Evolutionary conservation across 441 rosid genomes (phyloP), one percentile per base, ranked within the genome.

Genomic region (Raphanus hybrid): DNA sequence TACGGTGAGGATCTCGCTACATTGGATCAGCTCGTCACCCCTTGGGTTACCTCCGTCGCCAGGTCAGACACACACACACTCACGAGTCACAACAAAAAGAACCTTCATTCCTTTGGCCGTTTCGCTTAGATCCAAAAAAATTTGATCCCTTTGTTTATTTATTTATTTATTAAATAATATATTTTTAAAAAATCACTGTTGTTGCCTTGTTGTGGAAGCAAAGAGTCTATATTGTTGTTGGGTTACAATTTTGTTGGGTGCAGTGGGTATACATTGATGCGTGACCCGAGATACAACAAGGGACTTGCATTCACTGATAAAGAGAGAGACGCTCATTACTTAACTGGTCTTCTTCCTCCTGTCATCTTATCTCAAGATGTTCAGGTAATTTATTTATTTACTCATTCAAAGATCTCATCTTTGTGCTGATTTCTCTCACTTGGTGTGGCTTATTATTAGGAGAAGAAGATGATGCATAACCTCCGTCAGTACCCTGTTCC

Each of bases 331-430:
- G 91, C 92, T 14, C 97, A 91, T 75, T 91, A 88, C 84, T 71
- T 93, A 84, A 87, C 91, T 5, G 96, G 97, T 74, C 96, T 93
- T 86, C 84, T 93, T 65, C 98, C 98, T 11, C 98, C 98, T 5
- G 86, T 83, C 1, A 23, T 86, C 45, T 37, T 87, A 32, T 80
- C 77, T 82, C 98, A 91, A 88, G 93, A 89, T 50, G 90, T 85
- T 81, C 98, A 92, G 92, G 97, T 89, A 12, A 1, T 23, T 32
- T 62, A 5, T 59, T 37, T 37, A 41, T 10, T 58, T 6, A 32
- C 26, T 39, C 10, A 43, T 27, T 60, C 10, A 29, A 11, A 39
- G 41, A 3, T 58, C 58, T 16, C 26, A 0, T 0, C 5, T 34
- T 64, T 5, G 48, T 12, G 75, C 10, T 69, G 35, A 23, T 14